Evolutionary conservation across 352 stramenopile species (phyloP).

Genomic region (Phytophthora megakarya): DNA sequence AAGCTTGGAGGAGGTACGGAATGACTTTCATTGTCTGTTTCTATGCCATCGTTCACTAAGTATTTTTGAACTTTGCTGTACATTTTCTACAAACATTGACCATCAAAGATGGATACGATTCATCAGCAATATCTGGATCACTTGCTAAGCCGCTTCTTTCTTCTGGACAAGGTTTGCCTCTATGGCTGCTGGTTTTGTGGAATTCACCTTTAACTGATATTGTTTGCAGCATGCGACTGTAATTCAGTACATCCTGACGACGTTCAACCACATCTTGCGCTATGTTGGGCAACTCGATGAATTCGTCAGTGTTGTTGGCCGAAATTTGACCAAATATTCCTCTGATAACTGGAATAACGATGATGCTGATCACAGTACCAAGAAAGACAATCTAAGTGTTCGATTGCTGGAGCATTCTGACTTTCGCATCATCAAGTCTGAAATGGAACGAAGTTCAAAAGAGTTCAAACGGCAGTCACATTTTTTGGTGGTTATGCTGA

Average conservation of each 20-base stretch:
- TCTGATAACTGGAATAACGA: constrained; percentile 9
- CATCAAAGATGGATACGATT: constrained; percentile 54
- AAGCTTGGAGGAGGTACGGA: constrained; percentile 37
- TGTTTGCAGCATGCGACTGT: constrained; percentile 54
- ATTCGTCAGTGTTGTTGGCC: constrained; percentile 52
- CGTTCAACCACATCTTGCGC: constrained; percentile 75
- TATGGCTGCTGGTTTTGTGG: background rate
- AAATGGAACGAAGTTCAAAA: constrained; percentile 44
- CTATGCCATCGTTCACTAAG: background rate
- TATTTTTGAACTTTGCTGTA: background rate
- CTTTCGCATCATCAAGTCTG: constrained; percentile 35
- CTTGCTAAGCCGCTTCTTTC: constrained; percentile 72
- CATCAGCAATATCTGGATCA: constrained; percentile 70
- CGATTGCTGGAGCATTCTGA: constrained; percentile 27
- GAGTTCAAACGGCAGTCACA: constrained; percentile 72
- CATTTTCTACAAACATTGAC: background rate
- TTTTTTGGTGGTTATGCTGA: constrained; percentile 75
- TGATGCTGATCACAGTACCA: background rate
- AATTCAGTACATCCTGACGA: constrained; percentile 72
- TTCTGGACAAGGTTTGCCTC: constrained; percentile 63
- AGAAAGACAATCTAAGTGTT: background rate
- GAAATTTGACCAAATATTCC: constrained; percentile 50
- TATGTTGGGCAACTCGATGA: constrained; percentile 63
- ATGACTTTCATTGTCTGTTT: background rate
- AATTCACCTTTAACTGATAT: background rate